Base-by-base conservation (phyloP, 2,329 filamentous ascomycete genomes). In the Paecilomyces fulvus region DNA sequence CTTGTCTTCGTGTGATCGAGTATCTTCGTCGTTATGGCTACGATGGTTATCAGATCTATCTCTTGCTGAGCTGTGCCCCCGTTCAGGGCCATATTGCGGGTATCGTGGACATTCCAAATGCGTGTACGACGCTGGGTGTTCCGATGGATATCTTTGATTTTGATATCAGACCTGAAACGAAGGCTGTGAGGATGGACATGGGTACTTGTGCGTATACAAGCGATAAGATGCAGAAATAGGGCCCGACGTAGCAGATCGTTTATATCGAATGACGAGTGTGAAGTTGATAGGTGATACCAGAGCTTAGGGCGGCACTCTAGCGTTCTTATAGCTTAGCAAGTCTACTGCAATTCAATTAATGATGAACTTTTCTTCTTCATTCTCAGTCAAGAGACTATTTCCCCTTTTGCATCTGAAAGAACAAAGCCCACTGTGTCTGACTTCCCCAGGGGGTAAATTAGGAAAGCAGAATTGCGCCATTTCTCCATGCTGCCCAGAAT, bases 121-220 rank as follows among this genome's bases (percentile, higher is more conserved):
- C 88, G 0, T 96, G 92, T 68, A 95, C 91, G 3, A 96, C 92
- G 0, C 77, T 96, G 58, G 91, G 90, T 0, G 69, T 96, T 55
- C 92, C 92, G 0, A 90, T 95, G 79, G 92, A 96, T 73, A 95
- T 96, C 54, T 96, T 96, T 65, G 89, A 94, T 67, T 95, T 96
- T 72, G 91, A 96, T 69, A 92, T 96, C 63, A 83, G 84, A 51
- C 89, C 90, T 0, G 79, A 80, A 56, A 78, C 77, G 4, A 78
- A 80, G 6, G 82, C 81, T 2, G 76, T 82, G 67, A 83, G 84
- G 75, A 71, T 78, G 56, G 84, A 91, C 67, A 80, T 91, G 81
- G 88, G 87, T 1, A 76, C 69, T 46, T 94, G 89, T 70, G 89
- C 88, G 1, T 88, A 84, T 68, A 74, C 76, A 4, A 79, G 75